Conservation (phyloP, 352 stramenopile genomes). For the Elongisporangium prolatum region DNA sequence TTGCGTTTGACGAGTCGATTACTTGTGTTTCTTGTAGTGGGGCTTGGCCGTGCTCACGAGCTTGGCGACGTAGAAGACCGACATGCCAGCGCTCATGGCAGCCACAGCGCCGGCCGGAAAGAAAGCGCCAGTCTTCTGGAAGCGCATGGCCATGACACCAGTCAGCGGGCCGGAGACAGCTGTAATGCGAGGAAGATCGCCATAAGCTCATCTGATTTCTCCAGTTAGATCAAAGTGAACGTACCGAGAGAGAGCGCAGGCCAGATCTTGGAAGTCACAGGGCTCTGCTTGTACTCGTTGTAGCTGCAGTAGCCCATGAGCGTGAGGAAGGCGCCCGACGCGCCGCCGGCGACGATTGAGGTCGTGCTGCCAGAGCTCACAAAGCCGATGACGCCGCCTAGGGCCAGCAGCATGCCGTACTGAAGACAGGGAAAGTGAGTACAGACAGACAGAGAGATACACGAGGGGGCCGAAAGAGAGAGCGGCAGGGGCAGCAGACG, state of each 20-base stretch:
- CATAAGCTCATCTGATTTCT: not conserved
- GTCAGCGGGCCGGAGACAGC: conserved; percentile 64
- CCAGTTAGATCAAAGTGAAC: not conserved
- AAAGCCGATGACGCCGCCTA: conserved; percentile 72
- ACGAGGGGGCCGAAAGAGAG: conserved; percentile 4
- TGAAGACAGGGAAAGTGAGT: conserved; percentile 12
- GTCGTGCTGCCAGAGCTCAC: conserved; percentile 70
- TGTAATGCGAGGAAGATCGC: conserved; percentile 3
- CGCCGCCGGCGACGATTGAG: conserved; percentile 55
- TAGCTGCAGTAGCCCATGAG: conserved; percentile 83
- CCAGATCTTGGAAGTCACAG: conserved; percentile 79
- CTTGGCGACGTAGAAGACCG: conserved; percentile 76
- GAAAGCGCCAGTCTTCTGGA: conserved; percentile 68
- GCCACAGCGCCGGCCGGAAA: conserved; percentile 66
- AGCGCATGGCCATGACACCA: conserved; percentile 71
- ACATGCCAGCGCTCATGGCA: conserved; percentile 65
- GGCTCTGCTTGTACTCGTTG: conserved; percentile 79
- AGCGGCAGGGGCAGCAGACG: no score
- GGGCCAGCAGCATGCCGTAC: conserved; percentile 69
- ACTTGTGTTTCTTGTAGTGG: conserved; percentile 78
- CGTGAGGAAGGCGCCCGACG: conserved; percentile 65
- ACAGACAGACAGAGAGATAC: conserved; percentile 1
- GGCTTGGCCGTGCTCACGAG: conserved; percentile 63
- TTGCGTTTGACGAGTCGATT: conserved; percentile 1
- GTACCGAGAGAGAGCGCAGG: conserved; percentile 49